Evolutionary conservation across 2,329 filamentous ascomycete species (phyloP), one percentile per base, ranked within the genome.

Genomic region (Lecanicillium sp.): DNA sequence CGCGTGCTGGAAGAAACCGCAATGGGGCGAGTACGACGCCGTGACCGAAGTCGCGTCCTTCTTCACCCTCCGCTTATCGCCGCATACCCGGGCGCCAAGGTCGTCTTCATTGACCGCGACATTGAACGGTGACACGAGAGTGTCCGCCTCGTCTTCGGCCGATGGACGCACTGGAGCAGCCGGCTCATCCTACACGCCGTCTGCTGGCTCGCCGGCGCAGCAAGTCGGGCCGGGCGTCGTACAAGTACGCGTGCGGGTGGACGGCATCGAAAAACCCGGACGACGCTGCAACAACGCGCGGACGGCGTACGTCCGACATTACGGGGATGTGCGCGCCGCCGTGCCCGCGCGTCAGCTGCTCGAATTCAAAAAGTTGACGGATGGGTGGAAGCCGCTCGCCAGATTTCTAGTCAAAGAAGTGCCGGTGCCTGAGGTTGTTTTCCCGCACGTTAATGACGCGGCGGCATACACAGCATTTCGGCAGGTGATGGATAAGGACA

Each of bases 361-460:
- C n/a, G 57, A 65, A 17, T 65, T 54, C 15, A 51, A n/a, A n/a
- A n/a, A 55, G 17, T 40, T 64, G 3, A 44, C 48, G 2, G 55
- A 60, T 10, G 66, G 62, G 1, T 67, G 65, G 63, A 56, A 51
- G 20, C 60, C 66, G 1, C 37, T 68, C 5, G 67, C 65, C 17
- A 33, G 48, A 2, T 67, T 68, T 19, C 32, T 68, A 12, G 62
- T 58, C 0, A 66, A 63, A 49, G 23, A 60, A 1, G 44, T 62
- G 7, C 66, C 64, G 0, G 38, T 14, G 8, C 44, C 53, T 2
- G 52, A 51, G 2, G 51, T 52, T 23, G 47, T 57, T n/a, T 64
- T 64, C 27, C 64, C 63, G 0, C 55, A 55, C 21, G 44, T 56
- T 0, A 66, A 66, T 15, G 58, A 62, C 33, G 35, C 38, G 12